Evolutionary conservation across 495 filamentous ascomycete genomes (phyloP).

Genomic region (Aspergillus taichungensis): DNA sequence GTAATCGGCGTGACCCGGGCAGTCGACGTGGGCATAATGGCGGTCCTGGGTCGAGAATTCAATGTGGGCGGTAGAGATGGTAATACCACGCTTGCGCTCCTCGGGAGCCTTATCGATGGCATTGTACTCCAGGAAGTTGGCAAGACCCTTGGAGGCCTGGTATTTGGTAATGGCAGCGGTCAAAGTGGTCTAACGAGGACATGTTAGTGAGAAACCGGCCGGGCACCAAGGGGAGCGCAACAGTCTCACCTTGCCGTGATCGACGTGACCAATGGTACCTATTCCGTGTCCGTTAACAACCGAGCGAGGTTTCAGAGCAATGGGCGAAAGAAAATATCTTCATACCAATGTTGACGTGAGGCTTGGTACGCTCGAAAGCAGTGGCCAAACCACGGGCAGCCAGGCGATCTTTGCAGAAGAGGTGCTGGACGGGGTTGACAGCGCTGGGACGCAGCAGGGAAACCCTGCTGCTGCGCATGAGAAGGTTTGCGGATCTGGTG

Average conservation of each 20-base stretch:
- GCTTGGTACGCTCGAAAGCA: conserved; percentile 84
- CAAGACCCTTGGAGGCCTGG: conserved; percentile 86
- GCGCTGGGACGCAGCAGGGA: conserved; percentile 51
- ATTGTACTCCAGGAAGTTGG: conserved; percentile 91
- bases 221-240: conserved; percentile 8
- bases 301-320: not conserved
- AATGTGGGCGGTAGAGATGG: conserved; percentile 95
- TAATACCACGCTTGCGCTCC: conserved; percentile 99
- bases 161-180: conserved; percentile 98
- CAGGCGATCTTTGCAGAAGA: conserved; percentile 58
- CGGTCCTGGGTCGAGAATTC: conserved; percentile 87
- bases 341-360: conserved; percentile 95
- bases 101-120: conserved; percentile 98
- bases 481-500: conserved; percentile 56
- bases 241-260: conserved; percentile 86
- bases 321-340: not conserved
- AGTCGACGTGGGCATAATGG: conserved; percentile 99
- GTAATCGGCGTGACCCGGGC: conserved; percentile 99
- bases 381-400: conserved; percentile 63
- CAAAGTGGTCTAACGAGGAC: conserved; percentile 73
- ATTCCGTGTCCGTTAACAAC: conserved; percentile 6
- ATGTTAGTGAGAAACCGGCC: conserved; percentile 18
- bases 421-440: conserved; percentile 61
- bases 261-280: conserved; percentile 98
- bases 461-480: conserved; percentile 58